These are phyloP conservation scores for Serendipita sp. DNA, from an alignment of 768 basidiomycete genomes.

Conservation along the genomic window DNA sequence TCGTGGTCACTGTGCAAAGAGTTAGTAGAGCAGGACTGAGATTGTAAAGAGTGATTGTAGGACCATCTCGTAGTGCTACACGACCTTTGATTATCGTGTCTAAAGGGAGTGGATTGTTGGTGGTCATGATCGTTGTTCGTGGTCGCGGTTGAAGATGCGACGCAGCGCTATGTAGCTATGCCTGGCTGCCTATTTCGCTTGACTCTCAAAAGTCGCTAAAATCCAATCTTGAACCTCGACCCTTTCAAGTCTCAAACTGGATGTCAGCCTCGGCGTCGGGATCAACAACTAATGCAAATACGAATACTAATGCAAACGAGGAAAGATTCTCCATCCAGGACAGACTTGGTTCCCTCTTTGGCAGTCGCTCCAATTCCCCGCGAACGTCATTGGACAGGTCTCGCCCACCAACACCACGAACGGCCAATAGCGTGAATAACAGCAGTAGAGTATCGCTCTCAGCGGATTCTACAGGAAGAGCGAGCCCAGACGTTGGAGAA, in stretches of 20 bases:
- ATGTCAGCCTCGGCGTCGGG: too few species aligned
- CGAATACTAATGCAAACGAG: too few species aligned
- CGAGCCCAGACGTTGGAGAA: not conserved
- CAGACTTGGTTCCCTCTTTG: conserved; percentile 9
- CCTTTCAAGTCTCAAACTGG: too few species aligned
- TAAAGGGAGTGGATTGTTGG: not conserved
- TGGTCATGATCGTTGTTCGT: not conserved
- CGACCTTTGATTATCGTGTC: not conserved
- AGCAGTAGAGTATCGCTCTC: not conserved
- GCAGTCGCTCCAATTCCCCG: not conserved
- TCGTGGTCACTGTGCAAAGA: conserved; percentile 31
- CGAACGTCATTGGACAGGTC: conserved; percentile 2
- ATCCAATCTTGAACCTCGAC: too few species aligned
- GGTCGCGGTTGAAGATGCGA: not conserved
- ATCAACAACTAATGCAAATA: not conserved
- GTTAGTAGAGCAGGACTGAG: not conserved
- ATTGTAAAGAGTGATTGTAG: not conserved
- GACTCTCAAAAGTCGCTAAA: too few species aligned
- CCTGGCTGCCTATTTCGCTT: too few species aligned
- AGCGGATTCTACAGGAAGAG: not conserved
- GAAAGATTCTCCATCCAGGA: conserved; percentile 1
- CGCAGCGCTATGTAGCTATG: not conserved
- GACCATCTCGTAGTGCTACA: conserved; percentile 36
- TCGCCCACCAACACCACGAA: not conserved
- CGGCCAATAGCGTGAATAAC: not conserved